Conservation (phyloP, 202 grass and related monocot species). For the Hordeum pubiflorum region DNA sequence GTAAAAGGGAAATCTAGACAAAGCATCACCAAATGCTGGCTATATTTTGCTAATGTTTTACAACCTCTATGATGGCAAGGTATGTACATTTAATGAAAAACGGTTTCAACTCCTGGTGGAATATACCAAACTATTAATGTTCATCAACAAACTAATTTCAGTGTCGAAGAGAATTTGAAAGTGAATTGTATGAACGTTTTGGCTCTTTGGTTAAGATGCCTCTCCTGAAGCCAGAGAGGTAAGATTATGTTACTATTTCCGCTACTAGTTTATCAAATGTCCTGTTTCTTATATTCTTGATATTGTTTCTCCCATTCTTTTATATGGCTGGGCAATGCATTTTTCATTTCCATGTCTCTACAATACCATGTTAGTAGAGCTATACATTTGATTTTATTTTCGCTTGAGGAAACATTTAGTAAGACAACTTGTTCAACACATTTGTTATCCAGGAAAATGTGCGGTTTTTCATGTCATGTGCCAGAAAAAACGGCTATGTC, state of each 20-base stretch:
- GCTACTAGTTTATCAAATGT: background rate
- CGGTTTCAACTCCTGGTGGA: conserved; percentile 19
- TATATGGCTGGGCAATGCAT: background rate
- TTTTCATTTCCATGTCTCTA: background rate
- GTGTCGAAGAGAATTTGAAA: conserved; percentile 75
- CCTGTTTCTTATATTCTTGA: background rate
- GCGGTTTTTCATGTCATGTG: background rate
- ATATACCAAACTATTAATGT: conserved; percentile 12
- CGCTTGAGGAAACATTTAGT: background rate
- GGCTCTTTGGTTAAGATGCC: conserved; percentile 93
- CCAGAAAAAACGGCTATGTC: background rate
- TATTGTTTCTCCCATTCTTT: background rate
- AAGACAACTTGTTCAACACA: background rate
- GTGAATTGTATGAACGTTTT: conserved; percentile 84
- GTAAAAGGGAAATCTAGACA: conserved; percentile 87
- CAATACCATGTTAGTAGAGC: background rate
- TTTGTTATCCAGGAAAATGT: conserved; percentile 1
- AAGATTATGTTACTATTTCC: background rate
- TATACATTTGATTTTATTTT: background rate
- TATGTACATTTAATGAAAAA: conserved; percentile 34
- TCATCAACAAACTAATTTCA: conserved; percentile 38
- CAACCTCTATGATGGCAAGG: conserved; percentile 94
- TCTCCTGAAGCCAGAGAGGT: conserved; percentile 86
- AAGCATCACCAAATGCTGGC: conserved; percentile 65
- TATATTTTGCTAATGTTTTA: conserved; percentile 99